Base-by-base conservation (phyloP, 352 stramenopile species). In the Phytophthora hybrid region DNA sequence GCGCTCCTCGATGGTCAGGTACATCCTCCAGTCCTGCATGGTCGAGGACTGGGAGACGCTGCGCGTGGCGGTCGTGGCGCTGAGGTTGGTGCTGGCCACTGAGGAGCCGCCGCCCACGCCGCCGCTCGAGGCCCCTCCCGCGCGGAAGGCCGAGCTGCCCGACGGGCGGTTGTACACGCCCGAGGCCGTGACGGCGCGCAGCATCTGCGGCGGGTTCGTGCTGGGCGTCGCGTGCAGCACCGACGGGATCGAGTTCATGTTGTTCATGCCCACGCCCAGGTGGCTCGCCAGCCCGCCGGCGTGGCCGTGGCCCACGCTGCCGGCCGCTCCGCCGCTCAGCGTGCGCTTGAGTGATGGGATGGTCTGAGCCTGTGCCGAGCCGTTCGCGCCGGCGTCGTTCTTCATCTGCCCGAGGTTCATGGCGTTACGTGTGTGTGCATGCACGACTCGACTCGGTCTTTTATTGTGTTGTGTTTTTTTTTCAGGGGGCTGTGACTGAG, bases 11-110 rank as follows among this genome's bases (percentile, higher is more conserved):
- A 97, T 95, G n/a, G 89, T 97, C 63, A 97, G 69, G 65, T 94
- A 96, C 89, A 93, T 95, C 52, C 91, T 81, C 91, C 91, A 97
- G 73, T 97, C 89, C 74, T 93, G 87, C 88, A 94, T 94, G 23
- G 76, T 88, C 4, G 78, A 77, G 11, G 82, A 88, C 78, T 92
- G 81, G 29, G 83, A 91, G 7, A 91, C 73, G 53, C 84, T 93
- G 37, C 84, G 77, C 18, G 85, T 88, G 19, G 79, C 68, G 37
- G 82, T 69, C 54, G 76, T 66, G 34, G 76, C 66, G 44, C 64
- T 81, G 34, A 76, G 51, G 23, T 76, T 72, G 34, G 63, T 62
- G 37, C 62, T 77, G 14, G 63, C 69, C 14, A 53, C 49, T 3
- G 60, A 41, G n/a, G 62, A 56, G 39, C 39, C 41, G 26, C 59